Evolutionary conservation across 352 stramenopile species (phyloP).

Genomic region (Paralagenidium karlingii): DNA sequence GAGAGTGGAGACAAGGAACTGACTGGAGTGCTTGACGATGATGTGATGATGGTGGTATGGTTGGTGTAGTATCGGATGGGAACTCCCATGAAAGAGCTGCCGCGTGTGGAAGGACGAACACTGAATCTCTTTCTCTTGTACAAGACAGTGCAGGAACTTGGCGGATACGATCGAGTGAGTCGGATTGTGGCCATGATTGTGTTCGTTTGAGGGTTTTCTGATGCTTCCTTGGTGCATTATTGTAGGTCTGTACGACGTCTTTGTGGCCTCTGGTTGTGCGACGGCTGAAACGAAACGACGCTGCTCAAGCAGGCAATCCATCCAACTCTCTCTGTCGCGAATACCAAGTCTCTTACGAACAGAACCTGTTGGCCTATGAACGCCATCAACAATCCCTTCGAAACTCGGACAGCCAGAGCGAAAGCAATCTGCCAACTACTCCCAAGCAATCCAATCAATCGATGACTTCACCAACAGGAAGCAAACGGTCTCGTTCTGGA

Average conservation of each 20-base stretch:
- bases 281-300: conserved; percentile 25
- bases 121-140: conserved; percentile 60
- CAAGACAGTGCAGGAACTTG: conserved; percentile 38
- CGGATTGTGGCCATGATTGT: background rate
- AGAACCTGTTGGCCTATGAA: conserved; percentile 37
- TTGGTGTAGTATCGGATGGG: conserved; percentile 49
- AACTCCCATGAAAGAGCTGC: conserved; percentile 65
- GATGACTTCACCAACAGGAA: too few species aligned
- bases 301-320: conserved; percentile 25
- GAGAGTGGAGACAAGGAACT: too few species aligned
- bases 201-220: too few species aligned
- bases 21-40: background rate
- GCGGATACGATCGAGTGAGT: conserved; percentile 33
- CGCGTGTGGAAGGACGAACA: conserved; percentile 52
- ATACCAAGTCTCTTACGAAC: conserved; percentile 46
- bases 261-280: conserved; percentile 46
- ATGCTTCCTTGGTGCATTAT: too few species aligned
- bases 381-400: conserved; percentile 7
- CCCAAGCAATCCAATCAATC: too few species aligned
- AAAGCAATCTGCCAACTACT: too few species aligned
- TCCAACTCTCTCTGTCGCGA: conserved; percentile 24
- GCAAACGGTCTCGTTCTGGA: too few species aligned
- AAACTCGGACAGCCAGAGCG: too few species aligned
- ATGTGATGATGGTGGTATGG: background rate
- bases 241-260: too few species aligned